Evolutionary conservation across 169 alveolate species (phyloP), one percentile per base, ranked within the genome.

Genomic region (Plasmodium billcollinsi): DNA sequence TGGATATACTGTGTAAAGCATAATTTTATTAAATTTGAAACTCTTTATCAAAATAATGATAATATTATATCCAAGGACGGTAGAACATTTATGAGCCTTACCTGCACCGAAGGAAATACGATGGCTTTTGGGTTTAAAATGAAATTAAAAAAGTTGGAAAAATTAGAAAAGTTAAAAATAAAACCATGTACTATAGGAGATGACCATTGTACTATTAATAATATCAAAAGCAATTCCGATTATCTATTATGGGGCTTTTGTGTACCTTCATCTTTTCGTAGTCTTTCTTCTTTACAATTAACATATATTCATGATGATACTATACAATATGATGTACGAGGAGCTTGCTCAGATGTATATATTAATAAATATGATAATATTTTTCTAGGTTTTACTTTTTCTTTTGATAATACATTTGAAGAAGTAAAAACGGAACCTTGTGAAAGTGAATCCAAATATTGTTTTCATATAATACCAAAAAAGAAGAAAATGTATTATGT

Each of bases 231-330:
- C 21, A 49, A 78, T 78, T 65, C 89, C 0, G 89, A 78, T 20
- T 78, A 78, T 58, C 58, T 78, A 63, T 43, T 78, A 24, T 78
- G 89, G 89, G 89, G 89, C 18, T 78, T 78, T 39, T 78, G 89
- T 58, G 70, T 70, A 9, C 89, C 89, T 8, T 43, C 9, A 24
- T 78, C 76, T 3, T 78, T 65, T 78, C 89, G 39, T 20, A 65
- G 78, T n/a, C 65, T 52, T 14, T 49, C 11, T 9, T 78, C 78
- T 9, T 65, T 78, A 52, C 89, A 78, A 52, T 47, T 78, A 21
- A 78, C 76, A 52, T 78, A 78, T 24, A 78, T 78, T 67, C 26
- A 47, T 8, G 50, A 78, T 33, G 24, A 52, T 2, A 26, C 65
- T 43, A 59, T 66, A 54, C 47, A 50, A 52, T 18, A 29, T 12